These are phyloP conservation scores for Zygnema circumcarinatum DNA, from an alignment of 139 green algal species.

Conservation along the genomic window DNA sequence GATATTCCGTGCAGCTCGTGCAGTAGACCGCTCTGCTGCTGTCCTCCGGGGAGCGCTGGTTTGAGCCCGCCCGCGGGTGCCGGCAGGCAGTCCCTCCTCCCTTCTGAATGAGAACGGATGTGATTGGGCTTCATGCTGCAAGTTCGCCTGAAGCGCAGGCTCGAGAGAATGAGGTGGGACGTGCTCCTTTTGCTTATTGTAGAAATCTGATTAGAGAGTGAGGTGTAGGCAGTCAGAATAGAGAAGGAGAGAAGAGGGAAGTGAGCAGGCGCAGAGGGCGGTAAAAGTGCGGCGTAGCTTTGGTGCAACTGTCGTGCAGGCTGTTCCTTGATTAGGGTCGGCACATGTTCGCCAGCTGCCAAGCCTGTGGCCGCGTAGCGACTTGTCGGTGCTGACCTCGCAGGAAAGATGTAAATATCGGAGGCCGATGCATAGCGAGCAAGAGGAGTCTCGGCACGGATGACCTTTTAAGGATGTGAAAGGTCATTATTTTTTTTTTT, in stretches of 20 bases:
- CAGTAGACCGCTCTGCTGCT: constrained; percentile 3
- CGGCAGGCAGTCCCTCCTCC: background rate
- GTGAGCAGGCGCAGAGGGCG: background rate
- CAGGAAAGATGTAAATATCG: background rate
- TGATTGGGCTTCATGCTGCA: background rate
- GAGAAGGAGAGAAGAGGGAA: background rate
- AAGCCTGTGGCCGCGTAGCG: too few species aligned
- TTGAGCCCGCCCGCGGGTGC: background rate
- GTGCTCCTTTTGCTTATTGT: too few species aligned
- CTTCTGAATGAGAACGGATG: background rate
- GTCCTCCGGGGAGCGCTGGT: constrained; percentile 15
- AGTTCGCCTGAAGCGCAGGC: background rate
- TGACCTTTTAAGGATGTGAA: background rate
- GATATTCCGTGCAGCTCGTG: constrained; percentile 28
- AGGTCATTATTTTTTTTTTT: background rate
- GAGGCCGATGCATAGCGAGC: background rate
- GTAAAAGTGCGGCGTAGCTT: background rate
- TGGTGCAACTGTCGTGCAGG: background rate
- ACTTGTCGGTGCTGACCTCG: background rate
- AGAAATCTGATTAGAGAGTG: too few species aligned
- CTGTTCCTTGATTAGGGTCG: background rate
- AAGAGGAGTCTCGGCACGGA: background rate
- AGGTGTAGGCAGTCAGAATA: background rate
- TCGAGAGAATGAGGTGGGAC: background rate
- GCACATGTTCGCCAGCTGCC: background rate